phyloP scores from a whole-genome alignment of 805 yeast species.

The Metschnikowia vanudenii region DNA sequence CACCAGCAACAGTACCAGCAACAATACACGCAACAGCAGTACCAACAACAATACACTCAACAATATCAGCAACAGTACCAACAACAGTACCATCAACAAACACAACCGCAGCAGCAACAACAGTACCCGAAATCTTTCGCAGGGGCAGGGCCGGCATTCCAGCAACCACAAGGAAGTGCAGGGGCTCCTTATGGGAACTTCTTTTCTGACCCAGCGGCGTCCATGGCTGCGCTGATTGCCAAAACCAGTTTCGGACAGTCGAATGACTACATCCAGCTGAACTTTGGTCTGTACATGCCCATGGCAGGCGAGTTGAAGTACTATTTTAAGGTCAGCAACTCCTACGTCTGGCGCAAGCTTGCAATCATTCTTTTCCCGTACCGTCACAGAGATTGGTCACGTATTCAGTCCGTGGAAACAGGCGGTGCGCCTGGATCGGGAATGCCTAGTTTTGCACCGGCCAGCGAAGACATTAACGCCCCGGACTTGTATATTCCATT shows the following conservation, averaged over 20 bases:
- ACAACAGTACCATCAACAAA: slow-evolving; percentile 28
- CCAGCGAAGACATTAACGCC: slow-evolving; percentile 85
- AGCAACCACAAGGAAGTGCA: slow-evolving; percentile 21
- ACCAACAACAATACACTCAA: slow-evolving; percentile 19
- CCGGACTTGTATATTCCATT: slow-evolving; percentile 96
- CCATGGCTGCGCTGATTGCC: slow-evolving; percentile 86
- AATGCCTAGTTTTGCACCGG: slow-evolving; percentile 58
- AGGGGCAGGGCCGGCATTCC: slow-evolving; percentile 40
- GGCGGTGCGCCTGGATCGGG: slow-evolving; percentile 15
- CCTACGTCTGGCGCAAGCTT: slow-evolving; percentile 76
- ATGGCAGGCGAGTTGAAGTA: slow-evolving; percentile 62
- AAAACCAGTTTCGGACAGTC: slow-evolving; percentile 81
- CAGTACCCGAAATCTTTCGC: slow-evolving; percentile 27
- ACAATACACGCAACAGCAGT: slow-evolving; percentile 8
- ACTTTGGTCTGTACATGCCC: slow-evolving; percentile 52
- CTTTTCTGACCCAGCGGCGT: slow-evolving; percentile 75
- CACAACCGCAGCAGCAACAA: slow-evolving; percentile 32
- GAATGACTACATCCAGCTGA: slow-evolving; percentile 74
- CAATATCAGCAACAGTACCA: slow-evolving; percentile 28
- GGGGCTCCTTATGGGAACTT: slow-evolving; percentile 35
- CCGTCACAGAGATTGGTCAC: slow-evolving; percentile 78
- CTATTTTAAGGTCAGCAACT: slow-evolving; percentile 89
- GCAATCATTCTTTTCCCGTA: slow-evolving; percentile 80
- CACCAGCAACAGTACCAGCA: slow-evolving; percentile 12
- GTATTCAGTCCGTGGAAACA: slow-evolving; percentile 38